Conservation (phyloP, 192 early-diverging fungal genomes). For the Coemansia sp. region DNA sequence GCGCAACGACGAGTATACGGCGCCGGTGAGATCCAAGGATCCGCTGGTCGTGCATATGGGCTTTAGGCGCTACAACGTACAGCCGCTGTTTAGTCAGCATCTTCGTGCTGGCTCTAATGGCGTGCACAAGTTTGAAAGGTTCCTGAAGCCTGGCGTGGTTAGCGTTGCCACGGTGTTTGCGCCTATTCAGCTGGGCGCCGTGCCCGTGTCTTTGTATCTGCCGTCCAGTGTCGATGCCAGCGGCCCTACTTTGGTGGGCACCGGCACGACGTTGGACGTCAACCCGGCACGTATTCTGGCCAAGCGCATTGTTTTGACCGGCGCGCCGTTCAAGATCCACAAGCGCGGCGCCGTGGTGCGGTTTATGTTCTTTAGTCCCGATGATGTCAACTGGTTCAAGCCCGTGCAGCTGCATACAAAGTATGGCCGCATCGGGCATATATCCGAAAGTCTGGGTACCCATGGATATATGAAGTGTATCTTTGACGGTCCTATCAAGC, state of each 20-base stretch:
- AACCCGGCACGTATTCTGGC: constrained; percentile 87
- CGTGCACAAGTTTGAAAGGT: constrained; percentile 95
- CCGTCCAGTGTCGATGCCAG: constrained; percentile 34
- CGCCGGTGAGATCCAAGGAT: constrained; percentile 90
- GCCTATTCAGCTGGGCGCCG: constrained; percentile 86
- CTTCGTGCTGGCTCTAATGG: constrained; percentile 82
- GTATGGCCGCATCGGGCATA: constrained; percentile 88
- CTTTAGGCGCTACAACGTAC: constrained; percentile 82
- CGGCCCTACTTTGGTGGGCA: constrained; percentile 66
- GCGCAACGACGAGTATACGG: constrained; percentile 74
- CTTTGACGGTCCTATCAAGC: constrained; percentile 86
- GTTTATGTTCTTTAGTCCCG: constrained; percentile 96
- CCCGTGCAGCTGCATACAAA: constrained; percentile 93
- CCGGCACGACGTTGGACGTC: constrained; percentile 74
- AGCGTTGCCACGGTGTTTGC: constrained; percentile 88
- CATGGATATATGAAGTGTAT: constrained; percentile 97
- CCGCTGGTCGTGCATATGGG: constrained; percentile 84
- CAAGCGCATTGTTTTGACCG: constrained; percentile 92
- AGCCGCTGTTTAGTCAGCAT: constrained; percentile 89
- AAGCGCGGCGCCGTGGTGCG: constrained; percentile 90
- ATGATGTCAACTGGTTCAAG: constrained; percentile 95
- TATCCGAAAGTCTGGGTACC: constrained; percentile 90
- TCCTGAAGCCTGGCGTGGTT: constrained; percentile 72
- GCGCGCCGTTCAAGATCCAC: constrained; percentile 94
- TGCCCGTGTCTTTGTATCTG: constrained; percentile 83